phyloP scores from a whole-genome alignment of 2,329 filamentous ascomycete species.

The Pyrenochaeta sp. region DNA sequence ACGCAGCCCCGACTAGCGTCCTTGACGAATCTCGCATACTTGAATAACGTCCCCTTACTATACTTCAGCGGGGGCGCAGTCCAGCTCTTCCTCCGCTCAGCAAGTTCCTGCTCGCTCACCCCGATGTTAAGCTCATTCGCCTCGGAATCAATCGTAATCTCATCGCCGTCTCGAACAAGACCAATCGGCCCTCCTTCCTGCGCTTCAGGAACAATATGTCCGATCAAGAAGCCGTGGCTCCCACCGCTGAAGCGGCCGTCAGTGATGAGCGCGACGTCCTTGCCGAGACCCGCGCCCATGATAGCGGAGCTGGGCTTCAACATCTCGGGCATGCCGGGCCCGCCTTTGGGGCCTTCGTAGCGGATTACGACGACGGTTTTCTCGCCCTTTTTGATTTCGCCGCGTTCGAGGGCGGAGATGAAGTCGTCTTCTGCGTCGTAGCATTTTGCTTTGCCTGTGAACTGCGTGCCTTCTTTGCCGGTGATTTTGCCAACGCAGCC shows the following conservation, averaged over 20 bases:
- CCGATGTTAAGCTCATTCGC: conserved; percentile 71
- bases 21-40: conserved; percentile 65
- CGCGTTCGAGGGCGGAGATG: conserved; percentile 70
- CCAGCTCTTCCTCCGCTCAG: conserved; percentile 60
- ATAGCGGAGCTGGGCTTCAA: conserved; percentile 75
- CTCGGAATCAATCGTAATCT: conserved; percentile 83
- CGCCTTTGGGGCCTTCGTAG: conserved; percentile 77
- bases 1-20: conserved; percentile 68
- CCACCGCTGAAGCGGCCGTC: conserved; percentile 82
- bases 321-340: conserved; percentile 80
- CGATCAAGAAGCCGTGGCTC: conserved; percentile 86
- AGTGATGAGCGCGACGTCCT: conserved; percentile 77
- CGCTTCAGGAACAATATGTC: conserved; percentile 87
- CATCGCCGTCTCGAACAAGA: conserved; percentile 81
- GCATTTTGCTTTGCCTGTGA: conserved; percentile 74
- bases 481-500: conserved; percentile 80
- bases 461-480: conserved; percentile 74
- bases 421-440: conserved; percentile 76
- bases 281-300: conserved; percentile 76
- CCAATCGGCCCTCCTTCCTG: conserved; percentile 86
- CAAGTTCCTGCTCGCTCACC: conserved; percentile 70
- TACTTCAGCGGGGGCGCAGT: conserved; percentile 65
- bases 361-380: conserved; percentile 80
- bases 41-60: conserved; percentile 66
- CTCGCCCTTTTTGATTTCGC: conserved; percentile 76